Base-by-base conservation (phyloP, 805 yeast genomes). In the Myxozyma sirexii region DNA sequence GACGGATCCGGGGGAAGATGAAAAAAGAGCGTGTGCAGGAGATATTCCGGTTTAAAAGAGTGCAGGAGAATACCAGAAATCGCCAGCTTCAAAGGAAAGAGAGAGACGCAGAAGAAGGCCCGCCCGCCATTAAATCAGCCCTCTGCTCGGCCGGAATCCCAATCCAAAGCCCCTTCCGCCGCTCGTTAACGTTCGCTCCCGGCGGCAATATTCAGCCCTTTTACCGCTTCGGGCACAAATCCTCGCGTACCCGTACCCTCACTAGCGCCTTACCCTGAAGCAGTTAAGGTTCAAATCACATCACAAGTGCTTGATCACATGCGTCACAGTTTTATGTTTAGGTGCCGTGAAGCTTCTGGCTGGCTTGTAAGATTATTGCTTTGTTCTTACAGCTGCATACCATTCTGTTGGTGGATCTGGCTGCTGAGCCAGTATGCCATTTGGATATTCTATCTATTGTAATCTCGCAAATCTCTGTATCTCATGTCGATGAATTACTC, bases 151-250 rank as follows among this genome's bases (percentile, higher is more conserved):
- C 37, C 15, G 13, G 12, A 19, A 15, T n/a, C 33, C 12, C 51
- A 19, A 33, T n/a, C n/a, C 26, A 23, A 47, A 33, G 41, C 38
- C 51, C 12, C 41, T 39, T 12, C 51, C 41, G 39, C 38, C 19
- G 27, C 19, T 17, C 49, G 26, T 21, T 19, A 33, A 19, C 27
- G 35, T 27, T 46, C 23, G 23, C 37, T 7, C 27, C 26, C 19
- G 50, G 50, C 29, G 21, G 52, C 42, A 33, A 35, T 33, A 23
- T 24, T 24, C 51, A 17, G 51, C 51, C 42, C 21, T 33, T 37
- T n/a, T n/a, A n/a, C 41, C 41, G 39, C 39, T 27, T 47, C 17
- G 47, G 47, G 47, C 8, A 44, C 4, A 10, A 13, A 15, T 23
- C 27, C n/a, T n/a, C n/a, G n/a, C n/a, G n/a, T n/a, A n/a, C n/a